These are phyloP conservation scores for Eucalyptus pauciflora DNA, from an alignment of 345 rosid genomes.

Conservation along the genomic window DNA sequence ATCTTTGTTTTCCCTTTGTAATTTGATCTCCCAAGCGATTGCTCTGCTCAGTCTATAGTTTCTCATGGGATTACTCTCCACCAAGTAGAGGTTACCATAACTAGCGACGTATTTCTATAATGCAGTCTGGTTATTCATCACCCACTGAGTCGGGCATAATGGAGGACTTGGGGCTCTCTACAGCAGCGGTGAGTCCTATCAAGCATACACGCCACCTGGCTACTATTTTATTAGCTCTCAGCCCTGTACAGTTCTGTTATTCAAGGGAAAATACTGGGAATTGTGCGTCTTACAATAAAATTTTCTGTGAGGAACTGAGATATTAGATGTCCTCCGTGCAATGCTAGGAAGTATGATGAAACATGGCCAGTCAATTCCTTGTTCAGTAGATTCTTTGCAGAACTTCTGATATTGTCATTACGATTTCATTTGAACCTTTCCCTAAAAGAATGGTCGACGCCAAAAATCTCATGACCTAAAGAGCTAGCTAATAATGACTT, in stretches of 20 bases:
- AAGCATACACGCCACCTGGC: not conserved
- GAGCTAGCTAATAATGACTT: not conserved
- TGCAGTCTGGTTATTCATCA: constrained; percentile 29
- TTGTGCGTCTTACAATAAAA: not conserved
- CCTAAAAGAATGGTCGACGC: not conserved
- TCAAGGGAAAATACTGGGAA: not conserved
- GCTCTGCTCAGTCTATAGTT: not conserved
- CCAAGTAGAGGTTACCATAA: not conserved
- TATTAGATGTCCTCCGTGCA: not conserved
- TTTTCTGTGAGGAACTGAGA: not conserved
- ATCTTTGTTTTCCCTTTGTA: not conserved
- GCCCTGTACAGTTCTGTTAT: not conserved
- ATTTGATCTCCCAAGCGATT: not conserved
- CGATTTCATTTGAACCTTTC: not conserved
- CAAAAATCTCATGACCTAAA: not conserved
- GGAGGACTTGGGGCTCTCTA: constrained; percentile 23
- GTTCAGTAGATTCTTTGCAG: not conserved
- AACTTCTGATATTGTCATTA: not conserved
- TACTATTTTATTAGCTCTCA: not conserved
- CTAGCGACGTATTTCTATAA: not conserved
- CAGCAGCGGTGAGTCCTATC: constrained; percentile 1
- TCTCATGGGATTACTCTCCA: not conserved
- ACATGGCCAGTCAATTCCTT: not conserved
- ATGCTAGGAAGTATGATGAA: not conserved
- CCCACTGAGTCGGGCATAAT: constrained; percentile 22